Conservation (phyloP, 2,329 filamentous ascomycete species). For the Cladophialophora bantiana region DNA sequence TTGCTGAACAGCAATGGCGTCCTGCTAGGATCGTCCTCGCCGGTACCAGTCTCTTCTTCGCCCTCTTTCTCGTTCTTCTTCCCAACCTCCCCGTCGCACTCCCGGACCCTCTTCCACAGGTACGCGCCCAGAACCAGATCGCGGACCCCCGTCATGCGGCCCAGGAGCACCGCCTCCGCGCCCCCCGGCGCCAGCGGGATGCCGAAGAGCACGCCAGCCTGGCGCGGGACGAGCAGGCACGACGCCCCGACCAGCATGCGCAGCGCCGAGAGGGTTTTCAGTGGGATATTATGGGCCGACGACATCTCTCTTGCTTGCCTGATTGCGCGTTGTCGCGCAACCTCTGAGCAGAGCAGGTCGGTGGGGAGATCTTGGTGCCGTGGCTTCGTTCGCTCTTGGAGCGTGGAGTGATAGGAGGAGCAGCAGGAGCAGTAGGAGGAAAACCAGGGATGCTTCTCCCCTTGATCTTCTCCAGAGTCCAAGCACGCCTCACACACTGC, state of each 20-base stretch:
- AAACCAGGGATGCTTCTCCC: too few species aligned
- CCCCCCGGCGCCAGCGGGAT: constrained; percentile 15
- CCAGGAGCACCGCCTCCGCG: constrained; percentile 12
- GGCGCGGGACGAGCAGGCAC: constrained; percentile 20
- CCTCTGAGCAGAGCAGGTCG: too few species aligned
- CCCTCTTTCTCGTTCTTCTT: too few species aligned
- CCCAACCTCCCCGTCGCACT: background rate
- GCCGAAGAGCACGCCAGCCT: constrained; percentile 16
- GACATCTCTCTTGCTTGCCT: background rate
- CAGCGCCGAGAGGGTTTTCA: constrained; percentile 17
- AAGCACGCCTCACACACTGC: too few species aligned
- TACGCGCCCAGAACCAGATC: constrained; percentile 27
- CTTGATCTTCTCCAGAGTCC: too few species aligned
- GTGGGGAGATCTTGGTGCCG: too few species aligned
- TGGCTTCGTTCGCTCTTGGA: too few species aligned
- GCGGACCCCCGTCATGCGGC: constrained; percentile 20
- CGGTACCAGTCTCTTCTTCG: background rate
- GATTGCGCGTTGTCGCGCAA: background rate
- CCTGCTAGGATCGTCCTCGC: background rate
- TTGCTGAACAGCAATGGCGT: background rate
- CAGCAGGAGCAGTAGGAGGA: too few species aligned
- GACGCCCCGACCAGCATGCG: constrained; percentile 23
- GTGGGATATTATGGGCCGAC: background rate
- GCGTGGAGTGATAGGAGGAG: too few species aligned
- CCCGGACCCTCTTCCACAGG: constrained; percentile 19